Conservation (phyloP, 345 rosid species). For the Zanthoxylum bungeanum region DNA sequence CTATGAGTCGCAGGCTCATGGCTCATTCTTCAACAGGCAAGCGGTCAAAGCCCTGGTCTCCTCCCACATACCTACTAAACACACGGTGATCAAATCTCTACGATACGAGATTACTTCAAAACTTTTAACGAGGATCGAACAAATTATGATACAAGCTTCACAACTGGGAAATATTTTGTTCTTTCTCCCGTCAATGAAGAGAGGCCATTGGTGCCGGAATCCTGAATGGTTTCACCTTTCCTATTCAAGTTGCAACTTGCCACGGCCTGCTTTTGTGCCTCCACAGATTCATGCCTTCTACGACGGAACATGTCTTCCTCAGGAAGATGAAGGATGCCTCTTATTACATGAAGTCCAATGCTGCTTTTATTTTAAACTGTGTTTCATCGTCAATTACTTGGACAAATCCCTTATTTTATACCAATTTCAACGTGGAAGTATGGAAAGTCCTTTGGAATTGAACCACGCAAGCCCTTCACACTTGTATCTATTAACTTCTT, state of each 20-base stretch:
- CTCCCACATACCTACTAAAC: too few species aligned
- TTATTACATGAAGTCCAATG: conserved; percentile 81
- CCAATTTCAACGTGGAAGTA: conserved; percentile 96
- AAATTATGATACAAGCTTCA: background rate
- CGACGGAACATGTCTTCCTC: conserved; percentile 93
- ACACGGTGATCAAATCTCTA: too few species aligned
- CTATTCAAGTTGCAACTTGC: conserved; percentile 60
- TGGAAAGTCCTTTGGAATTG: conserved; percentile 88
- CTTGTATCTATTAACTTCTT: conserved; percentile 92
- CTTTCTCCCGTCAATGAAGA: background rate
- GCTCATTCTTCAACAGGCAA: too few species aligned
- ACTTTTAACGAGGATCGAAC: too few species aligned
- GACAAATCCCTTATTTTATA: conserved; percentile 69
- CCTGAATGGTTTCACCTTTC: background rate
- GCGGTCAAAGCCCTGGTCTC: too few species aligned
- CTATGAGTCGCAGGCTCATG: too few species aligned
- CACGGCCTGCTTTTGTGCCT: conserved; percentile 66
- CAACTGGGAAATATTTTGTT: background rate
- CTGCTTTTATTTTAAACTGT: conserved; percentile 71
- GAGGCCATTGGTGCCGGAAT: background rate
- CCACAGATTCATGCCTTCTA: conserved; percentile 58
- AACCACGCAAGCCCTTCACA: conserved; percentile 72
- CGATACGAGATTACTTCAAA: too few species aligned
- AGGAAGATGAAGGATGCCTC: conserved; percentile 74
- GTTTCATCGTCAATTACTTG: conserved; percentile 94